A percentile compares a stretch with the other conserved stretches of the same genome.
These are phyloP conservation scores for Phaeolepiota aurea DNA, from an alignment of 768 basidiomycete species.

Conservation along the genomic window DNA sequence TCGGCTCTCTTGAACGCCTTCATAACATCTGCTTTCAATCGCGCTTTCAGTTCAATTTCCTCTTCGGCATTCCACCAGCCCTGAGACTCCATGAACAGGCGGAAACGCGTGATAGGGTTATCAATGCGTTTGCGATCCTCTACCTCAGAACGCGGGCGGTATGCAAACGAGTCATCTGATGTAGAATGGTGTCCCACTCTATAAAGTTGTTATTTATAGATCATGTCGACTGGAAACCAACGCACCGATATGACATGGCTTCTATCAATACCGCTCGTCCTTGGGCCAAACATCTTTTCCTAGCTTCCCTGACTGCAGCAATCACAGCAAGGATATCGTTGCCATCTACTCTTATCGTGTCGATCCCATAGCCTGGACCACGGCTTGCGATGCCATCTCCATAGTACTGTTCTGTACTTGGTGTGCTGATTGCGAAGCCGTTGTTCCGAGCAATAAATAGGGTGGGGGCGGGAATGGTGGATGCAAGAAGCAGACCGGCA, in stretches of 20 bases:
- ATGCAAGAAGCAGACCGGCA: constrained; percentile 77
- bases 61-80: constrained; percentile 80
- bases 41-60: constrained; percentile 63
- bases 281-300: constrained; percentile 63
- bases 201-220: constrained; percentile 4
- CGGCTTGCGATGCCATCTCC: constrained; percentile 92
- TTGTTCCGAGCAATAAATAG: constrained; percentile 76
- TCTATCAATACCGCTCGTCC: constrained; percentile 80
- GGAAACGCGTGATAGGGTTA: constrained; percentile 79
- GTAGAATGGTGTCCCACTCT: constrained; percentile 93
- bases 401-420: constrained; percentile 79
- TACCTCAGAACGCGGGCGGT: constrained; percentile 82
- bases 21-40: constrained; percentile 68
- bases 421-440: constrained; percentile 94
- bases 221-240: neutral
- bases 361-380: constrained; percentile 88
- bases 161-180: constrained; percentile 93
- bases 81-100: constrained; percentile 73
- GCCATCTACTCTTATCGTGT: constrained; percentile 89
- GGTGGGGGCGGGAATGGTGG: constrained; percentile 66
- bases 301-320: constrained; percentile 61
- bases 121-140: constrained; percentile 89
- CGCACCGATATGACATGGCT: constrained; percentile 84
- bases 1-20: constrained; percentile 75
- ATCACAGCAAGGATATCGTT: constrained; percentile 88